Evolutionary conservation across 2,329 filamentous ascomycete species (phyloP).

Genomic region (Alternaria ventricosa): DNA sequence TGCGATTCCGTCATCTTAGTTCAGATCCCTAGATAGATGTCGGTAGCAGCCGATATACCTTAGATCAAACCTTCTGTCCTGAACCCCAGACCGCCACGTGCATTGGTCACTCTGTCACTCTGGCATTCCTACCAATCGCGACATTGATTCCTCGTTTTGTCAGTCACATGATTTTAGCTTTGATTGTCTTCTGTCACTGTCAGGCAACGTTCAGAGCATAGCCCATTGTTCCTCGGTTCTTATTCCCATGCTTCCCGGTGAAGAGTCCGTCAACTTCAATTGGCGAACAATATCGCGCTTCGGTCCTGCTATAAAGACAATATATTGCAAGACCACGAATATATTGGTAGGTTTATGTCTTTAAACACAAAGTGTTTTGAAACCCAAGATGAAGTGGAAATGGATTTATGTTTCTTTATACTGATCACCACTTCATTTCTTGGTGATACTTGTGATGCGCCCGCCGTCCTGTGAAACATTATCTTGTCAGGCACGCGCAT

Average conservation of each 20-base stretch:
- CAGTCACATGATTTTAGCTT: neutral
- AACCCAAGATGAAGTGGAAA: neutral
- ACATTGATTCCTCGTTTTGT: neutral
- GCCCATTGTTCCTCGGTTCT: neutral
- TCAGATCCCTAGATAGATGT: neutral
- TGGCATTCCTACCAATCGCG: neutral
- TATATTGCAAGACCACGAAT: neutral
- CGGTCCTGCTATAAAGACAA: neutral
- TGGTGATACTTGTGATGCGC: neutral
- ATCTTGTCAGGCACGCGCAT: neutral
- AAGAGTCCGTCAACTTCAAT: neutral
- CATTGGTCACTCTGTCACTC: neutral
- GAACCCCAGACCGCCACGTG: neutral
- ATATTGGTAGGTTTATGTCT: neutral
- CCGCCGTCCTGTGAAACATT: neutral
- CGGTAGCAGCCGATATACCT: constrained; percentile 1
- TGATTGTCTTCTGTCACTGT: neutral
- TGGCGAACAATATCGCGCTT: neutral
- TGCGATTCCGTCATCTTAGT: constrained; percentile 2
- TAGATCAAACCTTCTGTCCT: neutral
- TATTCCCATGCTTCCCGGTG: neutral
- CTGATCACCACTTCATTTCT: neutral
- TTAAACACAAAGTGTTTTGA: neutral
- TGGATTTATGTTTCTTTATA: neutral
- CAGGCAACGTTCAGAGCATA: neutral